These are phyloP conservation scores for Cenchrus purpureus DNA, from an alignment of 176 grass and related monocot species.

Conservation along the genomic window DNA sequence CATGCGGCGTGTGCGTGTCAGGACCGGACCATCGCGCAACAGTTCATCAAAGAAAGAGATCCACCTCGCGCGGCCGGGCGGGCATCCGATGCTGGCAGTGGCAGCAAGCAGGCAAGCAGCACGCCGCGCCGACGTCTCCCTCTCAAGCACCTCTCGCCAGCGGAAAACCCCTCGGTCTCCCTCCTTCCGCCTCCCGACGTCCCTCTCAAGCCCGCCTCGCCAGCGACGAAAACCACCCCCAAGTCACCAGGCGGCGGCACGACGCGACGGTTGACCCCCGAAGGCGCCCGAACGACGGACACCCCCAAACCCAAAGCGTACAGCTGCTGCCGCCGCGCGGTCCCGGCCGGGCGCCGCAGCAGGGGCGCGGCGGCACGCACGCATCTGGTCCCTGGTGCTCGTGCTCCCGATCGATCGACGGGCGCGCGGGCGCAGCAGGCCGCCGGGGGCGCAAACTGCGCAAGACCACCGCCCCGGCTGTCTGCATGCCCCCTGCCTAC, in stretches of 20 bases:
- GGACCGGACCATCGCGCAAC: constrained; percentile 33
- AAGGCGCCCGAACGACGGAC: background rate
- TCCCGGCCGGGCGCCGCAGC: background rate
- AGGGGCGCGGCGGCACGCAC: constrained; percentile 37
- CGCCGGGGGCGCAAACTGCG: background rate
- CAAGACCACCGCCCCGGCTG: background rate
- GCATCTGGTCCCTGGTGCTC: constrained; percentile 29
- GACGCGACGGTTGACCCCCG: background rate
- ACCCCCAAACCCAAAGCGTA: background rate
- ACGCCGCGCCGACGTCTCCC: background rate
- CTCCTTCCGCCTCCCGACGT: too few species aligned
- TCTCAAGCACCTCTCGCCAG: background rate
- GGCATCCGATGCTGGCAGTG: constrained; percentile 34
- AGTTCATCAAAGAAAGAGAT: background rate
- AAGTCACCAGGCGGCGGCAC: too few species aligned
- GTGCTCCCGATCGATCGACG: background rate
- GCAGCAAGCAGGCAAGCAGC: too few species aligned
- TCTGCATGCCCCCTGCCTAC: too few species aligned
- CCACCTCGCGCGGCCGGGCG: background rate
- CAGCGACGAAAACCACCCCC: background rate
- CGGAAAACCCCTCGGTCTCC: background rate
- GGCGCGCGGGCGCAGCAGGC: background rate
- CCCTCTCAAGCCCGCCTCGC: too few species aligned
- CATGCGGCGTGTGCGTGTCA: constrained; percentile 11
- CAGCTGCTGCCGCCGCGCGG: background rate